Evolutionary conservation across 371 early-diverging fungal species (phyloP), one percentile per base, ranked within the genome.

Genomic region (Mortierella sp.): DNA sequence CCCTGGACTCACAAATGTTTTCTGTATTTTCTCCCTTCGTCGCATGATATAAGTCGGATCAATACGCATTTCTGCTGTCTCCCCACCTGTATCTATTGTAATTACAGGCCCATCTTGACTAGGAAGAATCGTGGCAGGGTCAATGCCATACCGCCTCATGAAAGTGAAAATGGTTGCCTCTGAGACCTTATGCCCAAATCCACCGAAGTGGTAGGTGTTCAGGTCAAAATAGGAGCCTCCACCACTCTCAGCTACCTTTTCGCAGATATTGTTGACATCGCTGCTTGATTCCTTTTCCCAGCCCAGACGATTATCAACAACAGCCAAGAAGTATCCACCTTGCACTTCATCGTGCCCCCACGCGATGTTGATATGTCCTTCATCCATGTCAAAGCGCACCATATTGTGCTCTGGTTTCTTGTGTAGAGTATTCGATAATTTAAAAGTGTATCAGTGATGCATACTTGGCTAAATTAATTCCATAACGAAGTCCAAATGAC

Each of bases 91-190:
- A n/a, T n/a, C n/a, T n/a, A n/a, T n/a, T n/a, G n/a, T n/a, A n/a
- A n/a, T n/a, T n/a, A n/a, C n/a, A n/a, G n/a, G n/a, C n/a, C n/a
- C n/a, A n/a, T n/a, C n/a, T n/a, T n/a, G n/a, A n/a, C n/a, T n/a
- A n/a, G n/a, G n/a, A 13, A 40, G 15, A 0, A 76, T 76, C 35
- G 29, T 35, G 23, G 53, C 42, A 29, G 77, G 77, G 15, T 70
- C 56, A 35, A 76, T 71, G 22, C 68, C 68, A 32, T 76, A 76
- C 23, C 72, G 64, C 13, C 53, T 67, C 77, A 76, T 76, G 56
- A 67, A 68, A 7, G 70, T 51, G 29, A 76, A 76, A 1, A 76
- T 76, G 23, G 77, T 71, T 26, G 26, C 59, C 56, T 71, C 17
- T 0, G 77, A 68, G 35, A 76, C 77, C 23, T 29, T 59, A 51